A percentile compares a stretch with the other conserved stretches of the same genome.
phyloP scores from a whole-genome alignment of 768 basidiomycete species.

The Mycena sanguinolenta region DNA sequence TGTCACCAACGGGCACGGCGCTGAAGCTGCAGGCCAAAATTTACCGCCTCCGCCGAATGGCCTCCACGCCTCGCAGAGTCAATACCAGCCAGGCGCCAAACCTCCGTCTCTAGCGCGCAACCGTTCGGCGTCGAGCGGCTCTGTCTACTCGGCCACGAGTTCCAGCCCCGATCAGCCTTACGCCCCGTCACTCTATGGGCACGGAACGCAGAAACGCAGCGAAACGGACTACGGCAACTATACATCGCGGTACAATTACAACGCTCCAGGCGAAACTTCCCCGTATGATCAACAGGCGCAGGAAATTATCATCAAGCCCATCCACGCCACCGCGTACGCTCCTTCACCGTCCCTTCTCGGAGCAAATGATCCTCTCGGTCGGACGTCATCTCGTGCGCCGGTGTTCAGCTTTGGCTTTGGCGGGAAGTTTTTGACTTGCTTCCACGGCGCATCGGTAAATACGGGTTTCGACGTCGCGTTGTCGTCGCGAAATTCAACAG shows the following conservation, averaged over 20 bases:
- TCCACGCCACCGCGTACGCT: constrained; percentile 72
- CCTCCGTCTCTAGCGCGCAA: constrained; percentile 25
- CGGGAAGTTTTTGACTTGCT: constrained; percentile 91
- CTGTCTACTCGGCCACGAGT: constrained; percentile 28
- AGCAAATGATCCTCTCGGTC: constrained; percentile 84
- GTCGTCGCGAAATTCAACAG: constrained; percentile 76
- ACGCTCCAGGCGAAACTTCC: constrained; percentile 31
- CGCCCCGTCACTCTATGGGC: constrained; percentile 43
- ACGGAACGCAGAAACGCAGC: constrained; percentile 39
- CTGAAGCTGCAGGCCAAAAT: not conserved
- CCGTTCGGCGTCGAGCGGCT: constrained; percentile 33
- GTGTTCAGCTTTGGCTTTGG: constrained; percentile 94
- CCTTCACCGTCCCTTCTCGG: constrained; percentile 89
- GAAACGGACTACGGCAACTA: constrained; percentile 45
- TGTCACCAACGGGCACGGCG: constrained; percentile 25
- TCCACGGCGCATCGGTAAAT: constrained; percentile 78
- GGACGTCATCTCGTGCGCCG: constrained; percentile 80
- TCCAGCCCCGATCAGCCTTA: constrained; percentile 55
- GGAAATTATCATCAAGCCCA: constrained; percentile 53
- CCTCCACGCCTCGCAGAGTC: constrained; percentile 44
- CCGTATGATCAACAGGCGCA: constrained; percentile 42
- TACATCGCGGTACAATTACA: constrained; percentile 45
- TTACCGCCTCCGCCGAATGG: constrained; percentile 27
- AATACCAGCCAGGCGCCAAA: constrained; percentile 29
- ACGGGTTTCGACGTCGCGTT: constrained; percentile 86